Evolutionary conservation across 305 asterid genomes (phyloP).

Genomic region (Fraxinus angustifolia): DNA sequence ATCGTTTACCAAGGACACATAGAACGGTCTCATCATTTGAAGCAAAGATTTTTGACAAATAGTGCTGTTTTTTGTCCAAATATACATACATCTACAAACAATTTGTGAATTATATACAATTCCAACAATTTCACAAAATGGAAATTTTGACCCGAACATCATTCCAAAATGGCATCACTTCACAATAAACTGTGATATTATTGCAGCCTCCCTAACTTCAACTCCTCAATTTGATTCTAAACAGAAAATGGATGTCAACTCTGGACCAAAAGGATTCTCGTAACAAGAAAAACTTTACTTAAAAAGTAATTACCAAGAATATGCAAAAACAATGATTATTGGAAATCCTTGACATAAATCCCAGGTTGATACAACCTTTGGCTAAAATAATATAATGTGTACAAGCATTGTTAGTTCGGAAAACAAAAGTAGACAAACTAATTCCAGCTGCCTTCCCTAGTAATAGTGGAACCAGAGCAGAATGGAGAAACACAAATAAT

Average conservation of each 20-base stretch:
- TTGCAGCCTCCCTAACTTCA: constrained; percentile 10
- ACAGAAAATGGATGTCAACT: constrained; percentile 1
- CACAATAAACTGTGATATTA: not conserved
- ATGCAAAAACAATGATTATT: not conserved
- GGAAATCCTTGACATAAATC: not conserved
- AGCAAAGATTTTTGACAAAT: constrained; percentile 2
- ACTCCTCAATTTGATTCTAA: not conserved
- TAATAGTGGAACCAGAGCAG: not conserved
- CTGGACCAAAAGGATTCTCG: not conserved
- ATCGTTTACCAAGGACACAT: not conserved
- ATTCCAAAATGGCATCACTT: constrained; percentile 8
- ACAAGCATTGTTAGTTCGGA: not conserved
- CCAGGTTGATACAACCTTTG: constrained; percentile 4
- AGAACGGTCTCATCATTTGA: not conserved
- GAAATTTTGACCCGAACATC: constrained; percentile 5
- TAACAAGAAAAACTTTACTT: not conserved
- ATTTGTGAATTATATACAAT: constrained; percentile 10
- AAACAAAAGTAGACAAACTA: constrained; percentile 2
- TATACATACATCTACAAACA: constrained; percentile 5
- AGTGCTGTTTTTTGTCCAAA: not conserved
- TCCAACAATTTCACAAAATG: constrained; percentile 6
- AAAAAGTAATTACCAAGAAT: not conserved
- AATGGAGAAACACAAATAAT: not conserved
- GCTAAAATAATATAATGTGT: not conserved
- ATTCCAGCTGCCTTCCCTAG: not conserved